Conservation (phyloP, 108 stramenopile genomes). For the Epipyxis sp. region DNA sequence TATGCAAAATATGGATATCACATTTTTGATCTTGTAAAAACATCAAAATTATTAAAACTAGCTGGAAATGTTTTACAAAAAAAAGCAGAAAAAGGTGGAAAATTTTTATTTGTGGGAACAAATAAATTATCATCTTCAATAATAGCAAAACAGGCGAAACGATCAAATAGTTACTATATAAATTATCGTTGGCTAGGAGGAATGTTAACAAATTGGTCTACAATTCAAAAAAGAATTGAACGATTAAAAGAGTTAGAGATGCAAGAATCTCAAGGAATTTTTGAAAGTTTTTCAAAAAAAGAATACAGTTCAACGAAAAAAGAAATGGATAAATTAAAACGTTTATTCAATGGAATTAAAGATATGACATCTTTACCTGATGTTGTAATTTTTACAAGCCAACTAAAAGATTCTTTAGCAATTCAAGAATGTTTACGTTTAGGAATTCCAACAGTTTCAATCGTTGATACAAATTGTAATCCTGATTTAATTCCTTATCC, state of each 20-base stretch:
- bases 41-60: slow-evolving; percentile 22
- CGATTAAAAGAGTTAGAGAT: slow-evolving; percentile 16
- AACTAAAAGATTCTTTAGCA: slow-evolving; percentile 24
- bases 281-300: slow-evolving; percentile 23
- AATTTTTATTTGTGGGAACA: slow-evolving; percentile 26
- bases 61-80: background rate
- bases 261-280: background rate
- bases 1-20: slow-evolving; percentile 28
- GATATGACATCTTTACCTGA: slow-evolving; percentile 22
- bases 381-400: slow-evolving; percentile 14
- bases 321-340: slow-evolving; percentile 21
- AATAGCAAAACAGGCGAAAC: background rate
- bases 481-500: slow-evolving; percentile 5
- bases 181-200: slow-evolving; percentile 25
- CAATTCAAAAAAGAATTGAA: slow-evolving; percentile 28
- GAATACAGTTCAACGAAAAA: background rate
- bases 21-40: slow-evolving; percentile 22
- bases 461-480: background rate
- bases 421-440: slow-evolving; percentile 24
- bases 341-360: slow-evolving; percentile 25
- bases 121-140: slow-evolving; percentile 16
- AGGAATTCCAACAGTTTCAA: background rate
- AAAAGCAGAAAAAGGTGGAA: slow-evolving; percentile 8
- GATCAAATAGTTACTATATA: slow-evolving; percentile 1
- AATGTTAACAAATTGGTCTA: slow-evolving; percentile 27